A percentile compares a stretch with the other conserved stretches of the same genome.
These are phyloP conservation scores for Fusarium cyanostomum DNA, from an alignment of 2,329 filamentous ascomycete genomes.

Conservation along the genomic window DNA sequence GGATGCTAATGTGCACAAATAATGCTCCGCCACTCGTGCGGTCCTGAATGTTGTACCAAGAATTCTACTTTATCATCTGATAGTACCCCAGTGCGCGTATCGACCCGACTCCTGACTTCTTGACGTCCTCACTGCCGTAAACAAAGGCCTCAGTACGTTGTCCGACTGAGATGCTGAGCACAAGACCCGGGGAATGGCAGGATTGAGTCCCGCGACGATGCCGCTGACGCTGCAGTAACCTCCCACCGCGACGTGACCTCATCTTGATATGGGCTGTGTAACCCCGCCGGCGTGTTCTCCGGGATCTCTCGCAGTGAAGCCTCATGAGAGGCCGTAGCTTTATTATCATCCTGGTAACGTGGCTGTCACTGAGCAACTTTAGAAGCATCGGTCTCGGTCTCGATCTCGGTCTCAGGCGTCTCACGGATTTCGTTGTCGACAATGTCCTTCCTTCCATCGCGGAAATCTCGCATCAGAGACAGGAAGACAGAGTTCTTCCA, in stretches of 20 bases:
- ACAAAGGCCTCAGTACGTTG: conserved; percentile 29
- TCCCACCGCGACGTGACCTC: conserved; percentile 32
- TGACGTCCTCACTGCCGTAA: neutral
- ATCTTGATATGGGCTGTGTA: conserved; percentile 23
- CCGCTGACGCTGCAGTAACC: neutral
- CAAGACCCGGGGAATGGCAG: conserved; percentile 30
- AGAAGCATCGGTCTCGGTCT: conserved; percentile 6
- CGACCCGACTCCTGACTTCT: neutral
- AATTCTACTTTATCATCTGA: neutral
- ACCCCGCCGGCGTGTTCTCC: neutral
- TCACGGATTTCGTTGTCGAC: conserved; percentile 53
- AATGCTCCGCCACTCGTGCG: too few relatives aligned
- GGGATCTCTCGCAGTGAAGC: neutral
- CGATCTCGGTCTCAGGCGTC: conserved; percentile 34
- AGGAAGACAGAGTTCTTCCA: conserved; percentile 59
- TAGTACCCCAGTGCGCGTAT: neutral
- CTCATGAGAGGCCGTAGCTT: neutral
- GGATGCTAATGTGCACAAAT: too few relatives aligned
- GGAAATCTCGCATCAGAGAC: conserved; percentile 56
- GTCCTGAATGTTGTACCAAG: too few relatives aligned
- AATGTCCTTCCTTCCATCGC: conserved; percentile 56
- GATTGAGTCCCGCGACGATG: neutral
- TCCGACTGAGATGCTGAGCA: conserved; percentile 37
- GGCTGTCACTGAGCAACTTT: conserved; percentile 32
- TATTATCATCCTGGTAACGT: neutral